phyloP scores from a whole-genome alignment of 1,139 yeast species.

The Eremothecium sinecaudum region DNA sequence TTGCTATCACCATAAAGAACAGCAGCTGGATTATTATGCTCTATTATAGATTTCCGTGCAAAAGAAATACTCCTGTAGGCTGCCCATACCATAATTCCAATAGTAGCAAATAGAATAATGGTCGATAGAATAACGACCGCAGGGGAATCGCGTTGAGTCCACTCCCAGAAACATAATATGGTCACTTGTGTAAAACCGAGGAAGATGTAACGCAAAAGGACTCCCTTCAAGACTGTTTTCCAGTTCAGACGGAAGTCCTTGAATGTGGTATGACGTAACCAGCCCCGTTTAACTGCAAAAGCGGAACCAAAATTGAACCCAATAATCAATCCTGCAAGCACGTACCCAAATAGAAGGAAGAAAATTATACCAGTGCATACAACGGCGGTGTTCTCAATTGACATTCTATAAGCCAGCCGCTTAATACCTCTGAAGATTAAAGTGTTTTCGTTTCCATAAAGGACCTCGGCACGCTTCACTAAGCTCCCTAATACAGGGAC shows the following conservation, averaged over 20 bases:
- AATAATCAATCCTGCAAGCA: constrained; percentile 44
- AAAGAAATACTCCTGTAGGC: constrained; percentile 48
- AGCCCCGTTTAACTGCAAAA: constrained; percentile 35
- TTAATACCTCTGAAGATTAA: constrained; percentile 64
- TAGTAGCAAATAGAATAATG: constrained; percentile 46
- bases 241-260: constrained; percentile 46
- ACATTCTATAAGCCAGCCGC: constrained; percentile 57
- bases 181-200: constrained; percentile 69
- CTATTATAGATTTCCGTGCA: constrained; percentile 45
- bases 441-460: constrained; percentile 40
- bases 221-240: constrained; percentile 51
- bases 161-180: constrained; percentile 67
- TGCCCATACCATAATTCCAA: constrained; percentile 50
- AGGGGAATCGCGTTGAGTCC: constrained; percentile 58
- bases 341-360: constrained; percentile 58
- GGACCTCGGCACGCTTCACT: constrained; percentile 30
- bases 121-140: constrained; percentile 67
- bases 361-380: constrained; percentile 72
- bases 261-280: constrained; percentile 42
- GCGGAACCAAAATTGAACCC: constrained; percentile 43
- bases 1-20: constrained; percentile 59
- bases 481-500: constrained; percentile 11
- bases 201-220: constrained; percentile 57
- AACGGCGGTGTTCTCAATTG: constrained; percentile 63
- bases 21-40: constrained; percentile 67